Evolutionary conservation across 2,329 filamentous ascomycete genomes (phyloP).

Genomic region (Aulographum hederae): DNA sequence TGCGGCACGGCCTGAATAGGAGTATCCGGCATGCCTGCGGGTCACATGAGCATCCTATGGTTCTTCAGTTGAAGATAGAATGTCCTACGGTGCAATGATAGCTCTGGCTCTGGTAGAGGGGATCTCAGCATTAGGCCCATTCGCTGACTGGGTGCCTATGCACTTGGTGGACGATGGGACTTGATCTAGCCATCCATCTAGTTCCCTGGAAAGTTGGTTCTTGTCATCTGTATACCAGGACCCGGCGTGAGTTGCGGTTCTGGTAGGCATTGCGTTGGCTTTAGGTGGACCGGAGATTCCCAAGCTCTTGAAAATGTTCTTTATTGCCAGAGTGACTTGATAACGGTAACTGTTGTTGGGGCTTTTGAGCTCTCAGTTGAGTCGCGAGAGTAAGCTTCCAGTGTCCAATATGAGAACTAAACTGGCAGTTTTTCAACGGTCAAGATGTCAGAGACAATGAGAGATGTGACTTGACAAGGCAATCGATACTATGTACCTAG

Average conservation of each 20-base stretch:
- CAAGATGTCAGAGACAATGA: neutral
- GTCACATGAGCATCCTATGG: slow-evolving; percentile 11
- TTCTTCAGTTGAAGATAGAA: slow-evolving; percentile 1
- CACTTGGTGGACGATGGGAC: slow-evolving; percentile 51
- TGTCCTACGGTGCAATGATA: slow-evolving; percentile 77
- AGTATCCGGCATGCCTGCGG: slow-evolving; percentile 75
- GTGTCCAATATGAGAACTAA: neutral
- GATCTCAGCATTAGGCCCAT: slow-evolving; percentile 22
- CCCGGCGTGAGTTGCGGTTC: slow-evolving; percentile 59
- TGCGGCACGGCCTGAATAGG: slow-evolving; percentile 78
- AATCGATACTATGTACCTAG: too few species aligned
- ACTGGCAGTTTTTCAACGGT: neutral
- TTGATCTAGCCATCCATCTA: slow-evolving; percentile 54
- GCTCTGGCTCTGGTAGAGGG: slow-evolving; percentile 61
- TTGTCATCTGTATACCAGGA: slow-evolving; percentile 62
- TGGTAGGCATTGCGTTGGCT: slow-evolving; percentile 17
- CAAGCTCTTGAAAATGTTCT: slow-evolving; percentile 1
- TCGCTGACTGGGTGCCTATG: slow-evolving; percentile 28
- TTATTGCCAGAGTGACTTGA: neutral
- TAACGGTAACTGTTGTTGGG: neutral
- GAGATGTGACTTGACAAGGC: too few species aligned
- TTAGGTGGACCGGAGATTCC: neutral
- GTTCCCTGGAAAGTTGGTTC: slow-evolving; percentile 42
- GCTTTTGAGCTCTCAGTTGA: neutral
- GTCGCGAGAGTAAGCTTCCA: neutral